Evolutionary conservation across 306 rosid species (phyloP).

Genomic region (Vachellia collinsii): DNA sequence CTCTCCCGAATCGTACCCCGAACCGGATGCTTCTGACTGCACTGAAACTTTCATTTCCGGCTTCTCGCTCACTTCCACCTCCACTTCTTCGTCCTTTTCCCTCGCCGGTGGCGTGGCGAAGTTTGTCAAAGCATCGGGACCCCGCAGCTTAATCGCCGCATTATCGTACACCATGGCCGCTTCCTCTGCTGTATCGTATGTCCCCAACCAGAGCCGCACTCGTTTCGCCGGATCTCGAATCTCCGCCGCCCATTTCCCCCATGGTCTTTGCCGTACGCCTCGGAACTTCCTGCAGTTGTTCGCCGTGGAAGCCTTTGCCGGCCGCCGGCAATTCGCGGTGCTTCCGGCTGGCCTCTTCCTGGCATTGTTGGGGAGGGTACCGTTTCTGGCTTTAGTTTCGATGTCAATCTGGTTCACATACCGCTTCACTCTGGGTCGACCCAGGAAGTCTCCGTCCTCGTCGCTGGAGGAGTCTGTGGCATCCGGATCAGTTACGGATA

Average conservation of each 20-base stretch:
- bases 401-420: constrained; percentile 58
- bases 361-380: background rate
- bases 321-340: constrained; percentile 2
- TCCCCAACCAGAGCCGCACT: constrained; percentile 68
- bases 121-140: constrained; percentile 70
- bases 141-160: constrained; percentile 69
- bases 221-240: constrained; percentile 73
- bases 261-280: constrained; percentile 76
- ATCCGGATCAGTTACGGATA: constrained; percentile 57
- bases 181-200: constrained; percentile 79
- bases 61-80: background rate
- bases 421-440: constrained; percentile 49
- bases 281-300: constrained; percentile 61
- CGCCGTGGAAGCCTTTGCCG: constrained; percentile 14
- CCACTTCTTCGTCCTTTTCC: background rate
- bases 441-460: constrained; percentile 43
- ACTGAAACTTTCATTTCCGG: constrained; percentile 5
- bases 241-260: constrained; percentile 97
- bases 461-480: constrained; percentile 87
- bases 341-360: constrained; percentile 48
- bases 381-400: constrained; percentile 34
- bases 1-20: constrained; percentile 65
- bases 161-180: constrained; percentile 81
- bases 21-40: constrained; percentile 39
- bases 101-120: constrained; percentile 38